Percentiles rank a stretch among this genome's conserved stretches.
Conservation (phyloP, 306 rosid species). For the Biancaea sappan region DNA sequence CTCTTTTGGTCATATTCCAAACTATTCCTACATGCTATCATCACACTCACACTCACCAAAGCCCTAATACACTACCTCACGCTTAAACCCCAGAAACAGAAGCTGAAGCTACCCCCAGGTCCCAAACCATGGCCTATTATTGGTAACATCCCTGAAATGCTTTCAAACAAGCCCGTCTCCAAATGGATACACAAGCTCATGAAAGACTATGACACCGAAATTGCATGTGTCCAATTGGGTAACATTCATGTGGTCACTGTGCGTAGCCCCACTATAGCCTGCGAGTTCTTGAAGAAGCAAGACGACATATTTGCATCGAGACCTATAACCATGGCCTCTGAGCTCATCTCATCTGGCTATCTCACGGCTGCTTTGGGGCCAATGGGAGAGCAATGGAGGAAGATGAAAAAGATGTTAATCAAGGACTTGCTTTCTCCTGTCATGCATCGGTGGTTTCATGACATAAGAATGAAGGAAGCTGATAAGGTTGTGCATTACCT, state of each 20-base stretch:
- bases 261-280: constrained; percentile 29
- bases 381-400: constrained; percentile 33
- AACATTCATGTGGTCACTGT: constrained; percentile 46
- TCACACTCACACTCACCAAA: neutral
- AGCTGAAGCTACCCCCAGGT: constrained; percentile 35
- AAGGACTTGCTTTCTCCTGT: constrained; percentile 14
- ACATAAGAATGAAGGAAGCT: constrained; percentile 43
- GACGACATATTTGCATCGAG: constrained; percentile 43
- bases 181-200: constrained; percentile 46
- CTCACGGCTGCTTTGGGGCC: neutral
- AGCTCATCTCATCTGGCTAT: constrained; percentile 17
- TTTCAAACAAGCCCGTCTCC: constrained; percentile 25
- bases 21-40: neutral
- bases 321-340: constrained; percentile 24
- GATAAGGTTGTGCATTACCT: constrained; percentile 36
- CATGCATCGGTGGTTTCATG: constrained; percentile 20
- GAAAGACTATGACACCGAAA: constrained; percentile 42
- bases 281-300: constrained; percentile 39
- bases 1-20: neutral
- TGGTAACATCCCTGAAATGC: constrained; percentile 47
- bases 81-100: neutral
- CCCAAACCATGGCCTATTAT: constrained; percentile 43
- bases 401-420: constrained; percentile 21
- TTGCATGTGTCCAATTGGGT: constrained; percentile 54
- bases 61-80: neutral